Base-by-base conservation (phyloP, 2,329 filamentous ascomycete species). In the Waltergamsia citrina region DNA sequence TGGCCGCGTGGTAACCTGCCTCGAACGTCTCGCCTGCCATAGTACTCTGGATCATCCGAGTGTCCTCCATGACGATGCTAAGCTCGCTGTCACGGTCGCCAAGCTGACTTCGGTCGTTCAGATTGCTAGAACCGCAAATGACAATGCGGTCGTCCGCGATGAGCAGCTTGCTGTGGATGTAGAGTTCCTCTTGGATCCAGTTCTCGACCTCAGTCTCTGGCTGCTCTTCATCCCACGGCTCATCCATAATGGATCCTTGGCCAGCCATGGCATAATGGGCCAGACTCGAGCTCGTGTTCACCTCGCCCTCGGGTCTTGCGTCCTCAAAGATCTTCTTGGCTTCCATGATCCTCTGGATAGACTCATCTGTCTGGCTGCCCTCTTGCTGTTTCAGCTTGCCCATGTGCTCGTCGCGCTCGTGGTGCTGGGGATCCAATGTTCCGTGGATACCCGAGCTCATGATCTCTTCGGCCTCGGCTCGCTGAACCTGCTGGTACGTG, bases 151-250 rank as follows among this genome's bases (percentile, higher is more conserved):
- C 90, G 51, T 96, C 88, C 2, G 81, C 82, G 44, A 95, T 90
- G 44, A 92, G 71, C 23, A 95, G 69, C 62, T 96, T 98, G 19
- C 78, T 83, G 55, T 98, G 92, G 31, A 96, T 81, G 54, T 98
- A 98, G 3, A 96, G 72, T 56, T 98, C 90, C 54, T 98, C 92
- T 52, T 94, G 90, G 38, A 96, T 81, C 66, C 92, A 93, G 52
- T 93, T 85, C 35, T 81, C 72, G 37, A 87, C 81, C 55, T 96
- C 92, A 2, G 74, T 73, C 44, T 90, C 74, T 0, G 76, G 62
- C 4, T 81, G 62, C 1, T 68, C 65, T 12, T 84, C 81, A 12
- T 88, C 81, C 84, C 86, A 95, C 1, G 62, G 49, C 54, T 93
- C 85, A 8, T 85, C 78, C 4, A 48, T 75, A 58, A 68, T 69